Base-by-base conservation (phyloP, 2,329 filamentous ascomycete genomes). In the Pyrenophora graminea region DNA sequence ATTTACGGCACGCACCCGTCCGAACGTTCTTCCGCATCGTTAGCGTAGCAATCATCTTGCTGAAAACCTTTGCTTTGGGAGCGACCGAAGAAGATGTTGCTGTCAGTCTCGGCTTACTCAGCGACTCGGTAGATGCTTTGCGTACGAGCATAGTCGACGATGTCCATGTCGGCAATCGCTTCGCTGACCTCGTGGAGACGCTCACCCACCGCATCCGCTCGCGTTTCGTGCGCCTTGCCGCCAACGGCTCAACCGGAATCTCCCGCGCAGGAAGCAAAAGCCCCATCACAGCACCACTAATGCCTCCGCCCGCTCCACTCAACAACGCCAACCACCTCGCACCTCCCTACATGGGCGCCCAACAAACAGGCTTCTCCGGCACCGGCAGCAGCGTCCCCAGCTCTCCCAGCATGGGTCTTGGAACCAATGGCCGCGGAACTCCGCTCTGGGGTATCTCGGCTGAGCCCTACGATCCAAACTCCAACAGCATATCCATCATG, bases 1-100 rank as follows among this genome's bases (percentile, higher is more conserved):
- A 89, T 62, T 84, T 94, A 38, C 90, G 90, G 67, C 90, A 93
- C 66, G 89, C 89, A 0, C 90, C 90, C 0, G 90, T 94, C 4
- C 82, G 90, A 39, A 93, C 90, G 0, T 93, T 93, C 70, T 92
- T 94, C 76, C 85, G 90, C 49, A 93, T 94, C 68, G 90, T 93
- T 58, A 90, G 86, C 51, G 89, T 90, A 3, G 88, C 89, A 56
- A 92, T 93, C 83, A 92, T 94, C 66, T 73, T 94, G 15, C 81
- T 94, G 42, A 94, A 87, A 76, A 93, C 90, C 0, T 93, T 94
- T 71, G 89, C 89, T 0, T 80, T 94, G 1, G 90, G 90, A 15
- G 89, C 89, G 1, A 87, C 88, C 1, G 88, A 90, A 62, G 86
- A 86, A 48, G 89, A 94, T 59, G 87, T 93, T 21, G 85, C 87